phyloP scores from a whole-genome alignment of 2,329 filamentous ascomycete genomes.

The Exophiala dermatitidis region DNA sequence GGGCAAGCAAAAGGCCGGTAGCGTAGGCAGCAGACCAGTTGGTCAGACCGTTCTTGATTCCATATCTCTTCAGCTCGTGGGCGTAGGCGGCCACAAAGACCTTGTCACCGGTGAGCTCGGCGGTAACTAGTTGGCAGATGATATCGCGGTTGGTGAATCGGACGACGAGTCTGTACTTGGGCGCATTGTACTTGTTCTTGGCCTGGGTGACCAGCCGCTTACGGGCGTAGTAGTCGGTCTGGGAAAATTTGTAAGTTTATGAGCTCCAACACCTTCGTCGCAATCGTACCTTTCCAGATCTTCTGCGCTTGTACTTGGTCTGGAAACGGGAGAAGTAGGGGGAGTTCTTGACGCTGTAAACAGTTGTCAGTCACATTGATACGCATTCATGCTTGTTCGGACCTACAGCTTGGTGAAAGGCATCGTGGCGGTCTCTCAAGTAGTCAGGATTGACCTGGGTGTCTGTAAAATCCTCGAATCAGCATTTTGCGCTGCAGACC shows the following conservation, averaged over 20 bases:
- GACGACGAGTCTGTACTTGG: slow-evolving; percentile 99
- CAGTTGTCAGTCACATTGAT: slow-evolving; percentile 3
- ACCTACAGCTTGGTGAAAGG: slow-evolving; percentile 70
- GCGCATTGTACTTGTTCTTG: slow-evolving; percentile 99
- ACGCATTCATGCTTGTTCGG: not conserved
- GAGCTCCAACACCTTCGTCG: not conserved
- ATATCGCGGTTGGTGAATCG: slow-evolving; percentile 99
- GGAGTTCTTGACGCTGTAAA: slow-evolving; percentile 71
- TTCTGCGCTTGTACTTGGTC: slow-evolving; percentile 99
- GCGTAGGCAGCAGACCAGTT: slow-evolving; percentile 99
- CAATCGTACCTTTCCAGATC: slow-evolving; percentile 56
- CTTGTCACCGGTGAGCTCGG: slow-evolving; percentile 97
- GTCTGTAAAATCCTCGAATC: slow-evolving; percentile 63
- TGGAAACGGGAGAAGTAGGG: slow-evolving; percentile 98
- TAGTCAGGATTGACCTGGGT: slow-evolving; percentile 22
- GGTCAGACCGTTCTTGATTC: slow-evolving; percentile 96
- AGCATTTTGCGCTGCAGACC: slow-evolving; percentile 99
- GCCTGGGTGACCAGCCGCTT: slow-evolving; percentile 99
- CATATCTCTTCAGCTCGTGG: slow-evolving; percentile 96
- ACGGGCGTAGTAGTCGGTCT: slow-evolving; percentile 99
- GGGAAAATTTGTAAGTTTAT: slow-evolving; percentile 4
- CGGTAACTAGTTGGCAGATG: slow-evolving; percentile 93
- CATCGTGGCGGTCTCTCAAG: slow-evolving; percentile 19
- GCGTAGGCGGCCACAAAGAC: slow-evolving; percentile 86
- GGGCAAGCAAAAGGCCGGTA: slow-evolving; percentile 92